Evolutionary conservation across 2,329 filamentous ascomycete species (phyloP).

Genomic region (Verticillium nubilum): DNA sequence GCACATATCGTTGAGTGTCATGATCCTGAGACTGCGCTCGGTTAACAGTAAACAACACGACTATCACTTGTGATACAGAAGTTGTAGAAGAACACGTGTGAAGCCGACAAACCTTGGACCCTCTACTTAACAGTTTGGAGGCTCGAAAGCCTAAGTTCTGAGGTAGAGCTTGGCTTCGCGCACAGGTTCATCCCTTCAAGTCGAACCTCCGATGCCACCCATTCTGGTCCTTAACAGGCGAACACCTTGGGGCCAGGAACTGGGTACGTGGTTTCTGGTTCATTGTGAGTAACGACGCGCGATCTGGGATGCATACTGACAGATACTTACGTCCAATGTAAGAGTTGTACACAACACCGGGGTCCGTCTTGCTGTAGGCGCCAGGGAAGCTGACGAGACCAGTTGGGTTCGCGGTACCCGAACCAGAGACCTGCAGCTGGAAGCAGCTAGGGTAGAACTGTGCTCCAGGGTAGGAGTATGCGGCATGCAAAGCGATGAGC

Average conservation of each 20-base stretch:
- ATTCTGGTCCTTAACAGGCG: slow-evolving; percentile 27
- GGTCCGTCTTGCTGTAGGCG: slow-evolving; percentile 43
- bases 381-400: slow-evolving; percentile 48
- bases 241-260: slow-evolving; percentile 44
- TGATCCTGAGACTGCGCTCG: too few relatives aligned
- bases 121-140: too few relatives aligned
- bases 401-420: slow-evolving; percentile 34
- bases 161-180: too few relatives aligned
- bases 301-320: slow-evolving; percentile 4
- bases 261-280: slow-evolving; percentile 25
- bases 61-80: too few relatives aligned
- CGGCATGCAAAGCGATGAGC: slow-evolving; percentile 48
- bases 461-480: slow-evolving; percentile 43
- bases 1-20: too few relatives aligned
- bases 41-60: too few relatives aligned
- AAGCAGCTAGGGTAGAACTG: slow-evolving; percentile 56
- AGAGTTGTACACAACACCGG: slow-evolving; percentile 46
- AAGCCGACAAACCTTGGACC: too few relatives aligned
- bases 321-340: slow-evolving; percentile 24
- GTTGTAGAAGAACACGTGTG: too few relatives aligned
- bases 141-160: too few relatives aligned
- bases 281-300: slow-evolving; percentile 13
- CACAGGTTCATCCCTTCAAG: too few relatives aligned
- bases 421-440: slow-evolving; percentile 48
- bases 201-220: too few relatives aligned